Base-by-base conservation (phyloP, 2,329 filamentous ascomycete species). In the Fusarium sp. region DNA sequence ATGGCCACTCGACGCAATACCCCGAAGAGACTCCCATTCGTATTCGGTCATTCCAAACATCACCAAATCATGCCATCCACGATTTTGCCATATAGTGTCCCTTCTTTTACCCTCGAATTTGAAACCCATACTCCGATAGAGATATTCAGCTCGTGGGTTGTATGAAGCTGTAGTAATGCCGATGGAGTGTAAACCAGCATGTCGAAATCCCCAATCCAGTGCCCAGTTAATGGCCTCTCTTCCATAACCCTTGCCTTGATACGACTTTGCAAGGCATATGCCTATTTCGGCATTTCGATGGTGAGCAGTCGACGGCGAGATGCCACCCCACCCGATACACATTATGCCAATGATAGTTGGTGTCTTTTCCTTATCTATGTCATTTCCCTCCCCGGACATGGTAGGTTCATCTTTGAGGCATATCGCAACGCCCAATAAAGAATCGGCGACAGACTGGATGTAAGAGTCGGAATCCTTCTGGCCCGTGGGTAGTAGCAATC, bases 71-170 rank as follows among this genome's bases (percentile, higher is more conserved):
- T 74, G 71, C 78, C 77, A 86, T 27, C 76, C 71, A 1, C 83
- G 78, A 59, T 84, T 78, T 63, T 79, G 76, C 76, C 79, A 85
- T 3, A 82, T 68, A 0, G 71, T 73, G 62, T 84, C 78, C 40
- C 60, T 45, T 6, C 60, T 56, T 33, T 22, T 57, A 1, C 60
- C 60, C 27, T 63, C 60, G 1, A 39, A 9, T 2, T n/a, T 43
- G 40, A 63, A 63, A 0, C 60, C 60, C 13, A 63, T 56, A 6
- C 7, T 57, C 2, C 57, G 43, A 9, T 63, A 63, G 6, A 63
- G 22, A 35, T 63, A 15, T 1, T 32, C n/a, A 15, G 43, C 58
- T 10, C 37, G 44, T 2, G 50, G 37, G 3, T 63, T 63, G 7
- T 33, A 63, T 0, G 60, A 32, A 9, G 60, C 52, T 4, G 49